Evolutionary conservation across 495 filamentous ascomycete species (phyloP).

Genomic region (Daldinia childiae): DNA sequence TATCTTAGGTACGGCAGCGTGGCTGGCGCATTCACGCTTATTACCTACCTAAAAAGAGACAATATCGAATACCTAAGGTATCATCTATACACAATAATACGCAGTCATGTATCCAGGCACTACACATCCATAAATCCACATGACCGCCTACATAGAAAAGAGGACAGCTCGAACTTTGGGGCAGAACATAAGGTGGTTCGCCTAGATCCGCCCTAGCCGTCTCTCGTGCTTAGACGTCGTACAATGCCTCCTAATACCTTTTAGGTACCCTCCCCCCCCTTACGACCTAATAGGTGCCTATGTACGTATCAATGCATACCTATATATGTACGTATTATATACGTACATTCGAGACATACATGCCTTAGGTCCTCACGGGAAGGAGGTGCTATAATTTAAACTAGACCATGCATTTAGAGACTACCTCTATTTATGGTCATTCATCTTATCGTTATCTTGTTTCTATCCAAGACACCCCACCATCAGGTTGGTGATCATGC

Average conservation of each 20-base stretch:
- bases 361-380: not conserved
- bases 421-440: slow-evolving; percentile 35
- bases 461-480: slow-evolving; percentile 31
- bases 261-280: not conserved
- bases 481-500: slow-evolving; percentile 35
- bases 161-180: slow-evolving; percentile 31
- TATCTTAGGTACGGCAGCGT: not conserved
- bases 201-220: slow-evolving; percentile 43
- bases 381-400: not conserved
- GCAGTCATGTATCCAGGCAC: not conserved
- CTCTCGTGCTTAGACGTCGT: slow-evolving; percentile 9
- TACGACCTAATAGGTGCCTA: too few relatives aligned
- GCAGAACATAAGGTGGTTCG: slow-evolving; percentile 17
- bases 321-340: slow-evolving; percentile 12
- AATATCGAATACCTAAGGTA: not conserved
- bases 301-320: not conserved
- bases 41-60: not conserved
- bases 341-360: slow-evolving; percentile 24
- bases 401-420: too few relatives aligned
- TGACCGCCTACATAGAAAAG: slow-evolving; percentile 20
- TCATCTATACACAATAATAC: not conserved
- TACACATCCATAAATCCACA: slow-evolving; percentile 23
- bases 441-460: slow-evolving; percentile 39
- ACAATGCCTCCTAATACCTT: not conserved
- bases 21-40: not conserved